Conservation (phyloP, 257 asterid species). For the Schizonepeta tenuifolia region DNA sequence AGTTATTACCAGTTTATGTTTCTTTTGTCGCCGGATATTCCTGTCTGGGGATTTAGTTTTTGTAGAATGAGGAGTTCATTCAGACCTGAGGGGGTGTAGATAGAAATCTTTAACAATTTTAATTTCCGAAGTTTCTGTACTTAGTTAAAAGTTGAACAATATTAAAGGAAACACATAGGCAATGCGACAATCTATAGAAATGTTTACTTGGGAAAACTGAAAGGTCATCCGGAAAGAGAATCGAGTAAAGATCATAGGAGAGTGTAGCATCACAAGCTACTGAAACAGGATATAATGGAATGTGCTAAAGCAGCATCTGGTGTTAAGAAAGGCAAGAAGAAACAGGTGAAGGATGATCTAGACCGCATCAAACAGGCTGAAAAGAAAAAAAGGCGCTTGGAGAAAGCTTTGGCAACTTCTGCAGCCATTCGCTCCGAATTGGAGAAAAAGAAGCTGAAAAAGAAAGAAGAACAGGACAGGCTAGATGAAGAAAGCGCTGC, state of each 20-base stretch:
- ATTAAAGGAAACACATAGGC: slow-evolving; percentile 33
- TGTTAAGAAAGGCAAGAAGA: slow-evolving; percentile 76
- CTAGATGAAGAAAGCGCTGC: slow-evolving; percentile 90
- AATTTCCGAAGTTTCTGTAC: slow-evolving; percentile 26
- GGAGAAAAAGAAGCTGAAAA: slow-evolving; percentile 80
- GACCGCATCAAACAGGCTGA: slow-evolving; percentile 90
- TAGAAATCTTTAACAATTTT: slow-evolving; percentile 34
- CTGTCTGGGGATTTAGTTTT: slow-evolving; percentile 74
- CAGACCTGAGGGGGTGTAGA: slow-evolving; percentile 79
- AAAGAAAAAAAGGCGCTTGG: slow-evolving; percentile 82
- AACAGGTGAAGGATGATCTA: slow-evolving; percentile 75
- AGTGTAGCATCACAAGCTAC: slow-evolving; percentile 26
- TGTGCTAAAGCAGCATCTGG: slow-evolving; percentile 53
- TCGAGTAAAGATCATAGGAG: not conserved
- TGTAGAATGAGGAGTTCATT: slow-evolving; percentile 73
- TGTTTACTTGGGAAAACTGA: slow-evolving; percentile 28
- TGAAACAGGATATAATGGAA: slow-evolving; percentile 51
- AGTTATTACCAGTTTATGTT: slow-evolving; percentile 61
- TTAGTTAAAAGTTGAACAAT: slow-evolving; percentile 28
- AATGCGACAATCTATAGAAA: slow-evolving; percentile 40
- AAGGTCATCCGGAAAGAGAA: slow-evolving; percentile 29
- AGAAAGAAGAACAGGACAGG: slow-evolving; percentile 86
- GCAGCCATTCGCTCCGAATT: slow-evolving; percentile 79
- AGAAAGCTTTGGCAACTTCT: slow-evolving; percentile 88
- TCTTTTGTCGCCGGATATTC: slow-evolving; percentile 56